Evolutionary conservation across 768 basidiomycete genomes (phyloP).

Genomic region (Trichaptum fuscoviolaceum): DNA sequence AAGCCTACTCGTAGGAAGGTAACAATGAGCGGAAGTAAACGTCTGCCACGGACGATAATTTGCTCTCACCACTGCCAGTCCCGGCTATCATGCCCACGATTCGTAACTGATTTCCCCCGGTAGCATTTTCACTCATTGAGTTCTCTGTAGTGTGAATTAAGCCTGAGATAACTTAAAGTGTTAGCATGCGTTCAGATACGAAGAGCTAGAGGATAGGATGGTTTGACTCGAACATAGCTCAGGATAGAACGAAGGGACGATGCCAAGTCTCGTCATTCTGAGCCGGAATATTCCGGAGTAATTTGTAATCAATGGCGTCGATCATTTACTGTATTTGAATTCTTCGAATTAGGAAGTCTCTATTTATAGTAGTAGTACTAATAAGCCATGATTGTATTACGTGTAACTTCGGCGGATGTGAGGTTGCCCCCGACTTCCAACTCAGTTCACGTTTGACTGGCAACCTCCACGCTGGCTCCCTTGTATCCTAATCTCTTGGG

Average conservation of each 20-base stretch:
- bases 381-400: too few species aligned
- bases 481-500: background rate
- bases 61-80: constrained; percentile 52
- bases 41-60: background rate
- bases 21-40: background rate
- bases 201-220: background rate
- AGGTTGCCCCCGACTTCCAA: background rate
- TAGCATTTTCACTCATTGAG: constrained; percentile 1
- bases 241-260: too few species aligned
- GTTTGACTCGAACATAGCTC: background rate
- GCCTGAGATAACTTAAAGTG: background rate
- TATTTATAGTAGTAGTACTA: too few species aligned
- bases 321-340: too few species aligned
- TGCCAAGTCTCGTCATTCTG: too few species aligned
- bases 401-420: background rate
- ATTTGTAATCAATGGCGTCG: too few species aligned
- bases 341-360: too few species aligned
- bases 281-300: too few species aligned
- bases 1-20: constrained; percentile 30
- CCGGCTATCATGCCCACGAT: constrained; percentile 54
- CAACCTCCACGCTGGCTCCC: background rate
- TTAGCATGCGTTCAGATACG: background rate
- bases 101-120: constrained; percentile 35
- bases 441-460: background rate
- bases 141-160: background rate